Evolutionary conservation across 768 basidiomycete genomes (phyloP), one percentile per base, ranked within the genome.

Genomic region (Leccinum rimulosum): DNA sequence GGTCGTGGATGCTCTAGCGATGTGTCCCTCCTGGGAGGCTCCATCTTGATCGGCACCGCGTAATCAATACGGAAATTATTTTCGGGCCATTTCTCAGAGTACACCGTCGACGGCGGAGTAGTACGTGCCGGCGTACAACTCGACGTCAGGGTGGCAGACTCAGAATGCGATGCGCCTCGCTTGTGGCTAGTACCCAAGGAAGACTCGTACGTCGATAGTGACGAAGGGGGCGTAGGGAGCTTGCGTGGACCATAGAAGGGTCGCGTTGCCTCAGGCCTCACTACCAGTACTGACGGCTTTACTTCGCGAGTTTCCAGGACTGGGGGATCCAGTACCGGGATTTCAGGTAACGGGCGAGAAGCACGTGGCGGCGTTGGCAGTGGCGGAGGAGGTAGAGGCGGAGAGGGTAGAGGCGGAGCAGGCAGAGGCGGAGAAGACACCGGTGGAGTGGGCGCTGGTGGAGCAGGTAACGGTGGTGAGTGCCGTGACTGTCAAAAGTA

Each of bases 41-140:
- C 73, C 59, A 60, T 53, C 60, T 45, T 73, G 27, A 68, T 58
- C n/a, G 56, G 60, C 35, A 59, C 55, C 51, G 63, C 65, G 49
- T 63, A 71, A 36, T 61, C 64, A 12, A 69, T 57, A 60, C 65
- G 73, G 51, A 66, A 45, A 9, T 54, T n/a, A 30, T 57, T 66
- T 52, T 72, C 71, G 2, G 64, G 57, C 60, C 60, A 74, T 50
- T 73, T 73, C 31, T 73, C 72, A 61, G 73, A 74, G 36, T 67
- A 64, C 36, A 68, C 54, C 51, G 67, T 70, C 38, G 64, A 67
- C 12, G 72, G 72, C 17, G 72, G 68, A 19, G 65, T 66, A 15
- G 68, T 68, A 17, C 66, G 73, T 45, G 70, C 70, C 11, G 70
- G 70, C 22, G 71, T 66, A 50, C 54, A 69, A 40, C 61, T 70